A percentile compares a stretch with the other conserved stretches of the same genome.
These are phyloP conservation scores for Schizosaccharomyces cryophilus DNA, from an alignment of 805 yeast genomes.

Conservation along the genomic window DNA sequence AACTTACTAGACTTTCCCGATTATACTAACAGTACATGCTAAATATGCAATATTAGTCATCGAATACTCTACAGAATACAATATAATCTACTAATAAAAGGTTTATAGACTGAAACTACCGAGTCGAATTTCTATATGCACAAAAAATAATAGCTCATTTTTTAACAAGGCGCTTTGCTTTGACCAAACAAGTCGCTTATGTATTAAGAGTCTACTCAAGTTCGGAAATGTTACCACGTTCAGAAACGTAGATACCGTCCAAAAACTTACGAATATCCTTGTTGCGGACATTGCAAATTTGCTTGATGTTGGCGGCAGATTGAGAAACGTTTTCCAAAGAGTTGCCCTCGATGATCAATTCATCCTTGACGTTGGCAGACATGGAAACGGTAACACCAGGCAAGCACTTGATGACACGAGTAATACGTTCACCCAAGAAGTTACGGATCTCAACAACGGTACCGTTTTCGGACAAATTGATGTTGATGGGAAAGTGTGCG, in stretches of 20 bases:
- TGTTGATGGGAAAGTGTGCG: constrained; percentile 99
- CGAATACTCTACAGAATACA: too few species aligned
- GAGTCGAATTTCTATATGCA: too few species aligned
- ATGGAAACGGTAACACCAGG: constrained; percentile 75
- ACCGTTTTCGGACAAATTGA: constrained; percentile 64
- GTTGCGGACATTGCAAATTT: constrained; percentile 94
- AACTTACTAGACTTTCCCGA: too few species aligned
- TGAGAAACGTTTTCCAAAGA: constrained; percentile 93
- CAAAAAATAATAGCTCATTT: too few species aligned
- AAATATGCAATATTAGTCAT: too few species aligned
- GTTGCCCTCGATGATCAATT: constrained; percentile 79
- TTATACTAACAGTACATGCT: too few species aligned
- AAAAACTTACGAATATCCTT: constrained; percentile 99
- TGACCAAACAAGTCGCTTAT: neutral
- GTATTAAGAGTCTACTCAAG: neutral
- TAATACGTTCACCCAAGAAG: constrained; percentile 98
- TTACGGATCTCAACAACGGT: constrained; percentile 87
- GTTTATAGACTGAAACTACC: too few species aligned
- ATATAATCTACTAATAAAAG: too few species aligned
- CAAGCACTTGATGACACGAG: constrained; percentile 62
- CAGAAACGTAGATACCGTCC: constrained; percentile 99
- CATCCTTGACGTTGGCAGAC: constrained; percentile 78
- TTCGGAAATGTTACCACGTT: constrained; percentile 56
- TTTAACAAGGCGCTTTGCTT: neutral
- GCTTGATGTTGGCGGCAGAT: constrained; percentile 95